Conservation (phyloP, 768 basidiomycete species). For the Lenzites betulinus region DNA sequence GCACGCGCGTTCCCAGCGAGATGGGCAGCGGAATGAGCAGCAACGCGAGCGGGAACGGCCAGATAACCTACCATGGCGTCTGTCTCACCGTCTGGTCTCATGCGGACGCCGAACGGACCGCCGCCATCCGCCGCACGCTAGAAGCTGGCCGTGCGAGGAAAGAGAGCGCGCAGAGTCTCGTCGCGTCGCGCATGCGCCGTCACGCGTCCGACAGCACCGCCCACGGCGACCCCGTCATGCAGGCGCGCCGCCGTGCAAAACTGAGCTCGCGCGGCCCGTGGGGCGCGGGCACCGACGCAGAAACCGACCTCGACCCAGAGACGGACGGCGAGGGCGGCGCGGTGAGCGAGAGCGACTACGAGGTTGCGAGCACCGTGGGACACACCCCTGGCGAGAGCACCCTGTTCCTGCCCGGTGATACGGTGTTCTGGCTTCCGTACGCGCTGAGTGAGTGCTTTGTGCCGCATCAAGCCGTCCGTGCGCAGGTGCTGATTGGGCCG, state of each 20-base stretch:
- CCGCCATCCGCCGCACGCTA: slow-evolving; percentile 80
- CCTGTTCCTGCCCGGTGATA: slow-evolving; percentile 83
- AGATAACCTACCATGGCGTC: slow-evolving; percentile 82
- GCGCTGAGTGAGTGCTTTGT: slow-evolving; percentile 67
- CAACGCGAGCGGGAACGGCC: slow-evolving; percentile 39
- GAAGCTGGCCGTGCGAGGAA: slow-evolving; percentile 78
- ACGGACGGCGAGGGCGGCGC: slow-evolving; percentile 76
- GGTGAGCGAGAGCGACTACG: slow-evolving; percentile 86
- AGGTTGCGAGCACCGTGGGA: slow-evolving; percentile 76
- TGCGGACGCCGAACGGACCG: slow-evolving; percentile 84
- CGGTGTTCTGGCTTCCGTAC: slow-evolving; percentile 95
- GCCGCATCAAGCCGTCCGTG: slow-evolving; percentile 4
- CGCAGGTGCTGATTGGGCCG: not conserved
- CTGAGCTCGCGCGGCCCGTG: slow-evolving; percentile 69
- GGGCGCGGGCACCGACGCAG: slow-evolving; percentile 57
- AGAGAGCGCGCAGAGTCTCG: slow-evolving; percentile 75
- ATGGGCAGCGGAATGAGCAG: slow-evolving; percentile 24
- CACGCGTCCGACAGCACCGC: slow-evolving; percentile 47
- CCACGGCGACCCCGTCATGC: slow-evolving; percentile 54
- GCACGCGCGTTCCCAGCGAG: slow-evolving; percentile 29
- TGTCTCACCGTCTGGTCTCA: slow-evolving; percentile 96
- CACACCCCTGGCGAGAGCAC: slow-evolving; percentile 88
- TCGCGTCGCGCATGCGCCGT: slow-evolving; percentile 66
- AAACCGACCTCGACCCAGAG: slow-evolving; percentile 69
- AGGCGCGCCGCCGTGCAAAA: slow-evolving; percentile 58